Base-by-base conservation (phyloP, 768 basidiomycete species). In the Aureoboletus auriporus region DNA sequence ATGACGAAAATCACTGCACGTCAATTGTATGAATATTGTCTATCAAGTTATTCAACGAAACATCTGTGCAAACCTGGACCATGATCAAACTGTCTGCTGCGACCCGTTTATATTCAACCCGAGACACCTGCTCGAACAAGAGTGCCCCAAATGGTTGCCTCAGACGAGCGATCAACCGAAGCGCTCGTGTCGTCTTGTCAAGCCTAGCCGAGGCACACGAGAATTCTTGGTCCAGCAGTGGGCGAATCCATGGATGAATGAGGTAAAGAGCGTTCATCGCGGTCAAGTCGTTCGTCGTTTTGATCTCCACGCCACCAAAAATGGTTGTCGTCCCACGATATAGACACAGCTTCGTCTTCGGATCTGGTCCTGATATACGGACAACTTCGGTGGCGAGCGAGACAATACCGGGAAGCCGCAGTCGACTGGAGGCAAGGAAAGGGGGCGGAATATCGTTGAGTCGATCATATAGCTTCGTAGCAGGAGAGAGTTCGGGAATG, bases 221-320 rank as follows among this genome's bases (percentile, higher is more conserved):
- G 31, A 35, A 42, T 14, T 44, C 44, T 7, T 44, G 42, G 26
- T 46, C 20, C 2, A 23, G 20, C 4, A 23, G 20, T 23, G 20
- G 20, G 20, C 20, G 20, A 23, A 23, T 23, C 55, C 55, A 57
- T 4, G 54, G 53, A 35, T 57, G 49, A 9, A 57, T 16, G 11
- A 57, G 50, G 13, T 12, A 11, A 4, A 54, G 26, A 10, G 13
- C 35, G 5, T 46, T 11, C 46, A 10, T 45, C 12, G 6, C 16
- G 0, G 27, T 29, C 2, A 55, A n/a, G 16, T 51, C 7, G 10
- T 30, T 42, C 9, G 1, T 12, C n/a, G 20, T 23, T 23, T 23
- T 23, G 20, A 23, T 23, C 20, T 23, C 20, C 20, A 4, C 20
- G 20, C 20, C 20, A 23, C 20, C 20, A 23, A 23, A 23, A 23